Base-by-base conservation (phyloP, 208 protist species). In the Leishmania turanica region DNA sequence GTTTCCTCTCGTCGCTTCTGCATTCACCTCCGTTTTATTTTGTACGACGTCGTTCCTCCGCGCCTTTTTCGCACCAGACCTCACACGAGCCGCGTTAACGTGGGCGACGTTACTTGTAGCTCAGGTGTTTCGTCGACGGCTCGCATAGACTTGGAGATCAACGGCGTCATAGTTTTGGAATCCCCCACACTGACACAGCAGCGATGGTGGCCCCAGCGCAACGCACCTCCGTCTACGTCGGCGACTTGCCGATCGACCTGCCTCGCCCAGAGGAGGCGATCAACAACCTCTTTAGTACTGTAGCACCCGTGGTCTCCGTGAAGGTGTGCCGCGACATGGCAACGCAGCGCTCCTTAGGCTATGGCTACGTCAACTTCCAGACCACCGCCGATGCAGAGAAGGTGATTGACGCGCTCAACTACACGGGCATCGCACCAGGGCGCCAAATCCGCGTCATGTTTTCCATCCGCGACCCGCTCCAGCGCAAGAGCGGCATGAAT, bases 311-410 rank as follows among this genome's bases (percentile, higher is more conserved):
- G 72, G 91, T 94, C 49, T 99, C 96, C 24, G 98, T 99, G 74
- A 93, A 96, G 75, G 95, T 99, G 62, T 99, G 98, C 83, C 95
- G 98, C 74, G 98, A 99, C 83, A 90, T 91, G 66, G 91, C 95
- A 34, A 99, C 97, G 37, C 94, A 97, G 85, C 90, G 91, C 51
- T 99, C 97, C 13, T 91, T 99, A 27, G 97, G 97, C 80, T 99
- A 99, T 87, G 98, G 95, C 54, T 99, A 99, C 89, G 97, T 99
- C n/a, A 99, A 99, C 92, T 99, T 99, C 82, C 94, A 99, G 88
- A 97, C 89, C 71, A 73, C 89, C 31, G 90, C 90, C 34, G 98
- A 99, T 86, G 98, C 98, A 37, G 98, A 99, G 82, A 92, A 96
- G 82, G 98, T 98, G 21, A 83, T 99, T 64, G 98, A 99, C 62